Percentiles rank a stretch among this genome's conserved stretches.
phyloP scores from a whole-genome alignment of 1,284 basidiomycete genomes.

The Exobasidium rhododendri region DNA sequence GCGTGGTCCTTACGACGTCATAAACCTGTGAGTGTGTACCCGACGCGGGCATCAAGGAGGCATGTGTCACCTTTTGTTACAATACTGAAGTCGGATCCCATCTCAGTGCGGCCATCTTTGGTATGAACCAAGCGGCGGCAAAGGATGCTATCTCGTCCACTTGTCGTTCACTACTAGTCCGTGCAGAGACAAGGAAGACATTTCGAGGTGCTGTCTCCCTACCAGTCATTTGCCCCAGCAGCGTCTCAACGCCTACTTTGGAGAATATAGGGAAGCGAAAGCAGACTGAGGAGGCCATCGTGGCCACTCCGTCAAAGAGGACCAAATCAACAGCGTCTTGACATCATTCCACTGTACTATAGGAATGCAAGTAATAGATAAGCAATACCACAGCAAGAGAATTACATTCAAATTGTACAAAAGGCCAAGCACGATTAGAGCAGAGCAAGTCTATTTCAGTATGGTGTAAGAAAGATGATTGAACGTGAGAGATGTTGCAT shows the following conservation, averaged over 20 bases:
- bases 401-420: too few species aligned
- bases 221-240: not conserved
- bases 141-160: constrained; percentile 39
- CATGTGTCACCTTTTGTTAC: not conserved
- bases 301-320: not conserved
- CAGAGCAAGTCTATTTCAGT: too few species aligned
- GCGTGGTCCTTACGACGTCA: constrained; percentile 47
- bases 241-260: not conserved
- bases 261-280: not conserved
- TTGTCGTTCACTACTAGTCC: constrained; percentile 32
- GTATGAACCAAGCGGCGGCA: constrained; percentile 36
- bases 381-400: too few species aligned
- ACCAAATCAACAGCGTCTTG: too few species aligned
- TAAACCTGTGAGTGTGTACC: constrained; percentile 34
- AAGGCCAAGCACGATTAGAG: too few species aligned
- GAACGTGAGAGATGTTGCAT: too few species aligned
- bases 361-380: too few species aligned
- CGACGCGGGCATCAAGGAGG: not conserved
- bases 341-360: too few species aligned
- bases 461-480: too few species aligned
- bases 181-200: constrained; percentile 41
- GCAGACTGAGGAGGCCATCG: not conserved
- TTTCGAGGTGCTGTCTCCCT: constrained; percentile 30
- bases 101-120: constrained; percentile 34
- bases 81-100: not conserved